A percentile compares a stretch with the other conserved stretches of the same genome.
Evolutionary conservation across 2,329 filamentous ascomycete genomes (phyloP).

Genomic region (Thelonectria rubi): DNA sequence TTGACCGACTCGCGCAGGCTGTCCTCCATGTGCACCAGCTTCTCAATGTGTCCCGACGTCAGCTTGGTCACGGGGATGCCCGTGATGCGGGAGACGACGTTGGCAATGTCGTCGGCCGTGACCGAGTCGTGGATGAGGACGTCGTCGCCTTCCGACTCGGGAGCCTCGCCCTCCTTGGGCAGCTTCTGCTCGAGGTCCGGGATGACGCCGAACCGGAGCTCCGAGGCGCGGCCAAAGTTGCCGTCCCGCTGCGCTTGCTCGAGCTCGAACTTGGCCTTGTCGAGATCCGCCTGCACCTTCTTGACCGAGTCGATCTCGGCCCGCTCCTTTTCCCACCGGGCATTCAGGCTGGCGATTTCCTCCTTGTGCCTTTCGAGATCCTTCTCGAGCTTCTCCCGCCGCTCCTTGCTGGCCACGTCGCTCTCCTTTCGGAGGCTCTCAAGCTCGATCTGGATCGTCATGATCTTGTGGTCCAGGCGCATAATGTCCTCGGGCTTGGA

Average conservation of each 20-base stretch:
- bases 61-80: conserved; percentile 94
- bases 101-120: conserved; percentile 93
- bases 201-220: conserved; percentile 88
- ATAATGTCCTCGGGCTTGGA: conserved; percentile 96
- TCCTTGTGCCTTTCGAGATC: conserved; percentile 80
- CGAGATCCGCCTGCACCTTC: conserved; percentile 85
- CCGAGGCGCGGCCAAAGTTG: conserved; percentile 89
- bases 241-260: conserved; percentile 88
- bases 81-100: conserved; percentile 88
- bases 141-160: conserved; percentile 50
- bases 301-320: conserved; percentile 88
- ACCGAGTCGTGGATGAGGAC: conserved; percentile 91
- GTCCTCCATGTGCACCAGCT: conserved; percentile 95
- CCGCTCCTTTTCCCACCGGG: conserved; percentile 91
- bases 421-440: conserved; percentile 95
- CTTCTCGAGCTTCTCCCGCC: conserved; percentile 83
- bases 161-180: conserved; percentile 73
- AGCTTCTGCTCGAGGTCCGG: conserved; percentile 82
- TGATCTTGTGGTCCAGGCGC: conserved; percentile 90
- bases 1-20: conserved; percentile 83
- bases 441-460: conserved; percentile 96
- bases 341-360: conserved; percentile 76
- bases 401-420: conserved; percentile 87
- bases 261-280: conserved; percentile 83
- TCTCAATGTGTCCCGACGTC: conserved; percentile 92